Base-by-base conservation (phyloP, 805 yeast genomes). In the Ogataea nonfermentans region DNA sequence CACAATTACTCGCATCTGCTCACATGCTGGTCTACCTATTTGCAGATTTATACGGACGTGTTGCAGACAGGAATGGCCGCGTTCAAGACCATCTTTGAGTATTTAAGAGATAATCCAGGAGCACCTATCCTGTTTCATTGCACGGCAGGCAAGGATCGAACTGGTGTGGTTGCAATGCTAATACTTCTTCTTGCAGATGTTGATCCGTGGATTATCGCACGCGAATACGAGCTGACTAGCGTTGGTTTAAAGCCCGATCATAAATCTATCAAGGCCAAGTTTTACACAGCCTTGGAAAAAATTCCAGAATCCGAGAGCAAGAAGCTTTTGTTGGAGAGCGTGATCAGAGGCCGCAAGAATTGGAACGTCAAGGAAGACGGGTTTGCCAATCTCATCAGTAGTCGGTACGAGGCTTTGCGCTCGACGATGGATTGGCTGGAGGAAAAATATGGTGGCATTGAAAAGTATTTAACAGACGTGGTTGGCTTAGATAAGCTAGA, bases 71-170 rank as follows among this genome's bases (percentile, higher is more conserved):
- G 87, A 0, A 57, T 61, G 1, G 57, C 52, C 4, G 66, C 76
- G 4, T 81, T 74, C 54, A 67, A 63, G 32, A 55, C 57, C 7
- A 70, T 86, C 23, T 75, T 85, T 51, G 59, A 63, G 32, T 76
- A 68, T 52, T 64, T 87, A 32, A 66, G 79, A 32, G 86, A 82
- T 41, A 57, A 67, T 28, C 72, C 78, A 3, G 59, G 63, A n/a
- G 65, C 63, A 14, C 73, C 76, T 2, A 63, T 87, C 42, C 61
- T 82, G 8, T 76, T 80, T 59, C 91, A 85, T 56, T 87, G 95
- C 62, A 77, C 90, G 4, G 91, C 91, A 1, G 95, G 95, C 2
- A 87, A 86, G 58, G 95, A 87, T 57, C 72, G 95, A 30, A 86
- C 95, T 0, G 95, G 95, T 0, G 69, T 85, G 10, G 56, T 84